These are phyloP conservation scores for Talaromyces proteolyticus DNA, from an alignment of 495 filamentous ascomycete genomes.

Conservation along the genomic window DNA sequence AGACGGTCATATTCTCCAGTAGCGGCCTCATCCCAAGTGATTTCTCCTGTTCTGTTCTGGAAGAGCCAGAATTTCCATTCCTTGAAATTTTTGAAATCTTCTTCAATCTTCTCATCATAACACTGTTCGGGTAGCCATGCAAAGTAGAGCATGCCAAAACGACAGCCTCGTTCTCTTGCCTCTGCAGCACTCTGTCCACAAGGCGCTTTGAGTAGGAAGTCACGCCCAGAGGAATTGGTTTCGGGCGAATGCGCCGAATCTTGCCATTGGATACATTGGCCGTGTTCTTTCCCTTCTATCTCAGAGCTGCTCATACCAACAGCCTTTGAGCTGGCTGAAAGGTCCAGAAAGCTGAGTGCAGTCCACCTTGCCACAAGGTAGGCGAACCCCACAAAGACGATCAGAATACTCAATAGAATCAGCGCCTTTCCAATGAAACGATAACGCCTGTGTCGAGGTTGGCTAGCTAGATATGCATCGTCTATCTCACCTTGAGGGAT, in stretches of 20 bases:
- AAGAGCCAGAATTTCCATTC: slow-evolving; percentile 5
- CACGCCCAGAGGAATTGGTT: not conserved
- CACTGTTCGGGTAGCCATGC: slow-evolving; percentile 21
- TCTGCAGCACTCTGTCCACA: slow-evolving; percentile 15
- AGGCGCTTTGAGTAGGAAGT: not conserved
- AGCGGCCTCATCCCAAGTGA: slow-evolving; percentile 1
- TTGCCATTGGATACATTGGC: not conserved
- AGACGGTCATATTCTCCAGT: slow-evolving; percentile 5
- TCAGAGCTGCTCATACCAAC: not conserved
- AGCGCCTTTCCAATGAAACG: not conserved
- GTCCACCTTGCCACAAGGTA: not conserved
- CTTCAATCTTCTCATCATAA: slow-evolving; percentile 13
- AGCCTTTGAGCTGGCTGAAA: not conserved
- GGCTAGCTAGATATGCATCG: not conserved
- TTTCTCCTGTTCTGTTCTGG: slow-evolving; percentile 1
- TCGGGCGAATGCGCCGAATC: not conserved
- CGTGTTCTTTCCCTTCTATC: not conserved
- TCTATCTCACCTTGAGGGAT: not conserved
- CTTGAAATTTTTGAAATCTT: slow-evolving; percentile 3
- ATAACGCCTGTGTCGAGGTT: not conserved
- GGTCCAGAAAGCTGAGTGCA: not conserved
- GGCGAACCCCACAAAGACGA: not conserved
- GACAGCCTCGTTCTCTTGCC: slow-evolving; percentile 15
- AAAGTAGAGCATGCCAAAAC: slow-evolving; percentile 23
- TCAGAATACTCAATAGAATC: not conserved